phyloP scores from a whole-genome alignment of 441 rosid species.

The Aleurites moluccanus region DNA sequence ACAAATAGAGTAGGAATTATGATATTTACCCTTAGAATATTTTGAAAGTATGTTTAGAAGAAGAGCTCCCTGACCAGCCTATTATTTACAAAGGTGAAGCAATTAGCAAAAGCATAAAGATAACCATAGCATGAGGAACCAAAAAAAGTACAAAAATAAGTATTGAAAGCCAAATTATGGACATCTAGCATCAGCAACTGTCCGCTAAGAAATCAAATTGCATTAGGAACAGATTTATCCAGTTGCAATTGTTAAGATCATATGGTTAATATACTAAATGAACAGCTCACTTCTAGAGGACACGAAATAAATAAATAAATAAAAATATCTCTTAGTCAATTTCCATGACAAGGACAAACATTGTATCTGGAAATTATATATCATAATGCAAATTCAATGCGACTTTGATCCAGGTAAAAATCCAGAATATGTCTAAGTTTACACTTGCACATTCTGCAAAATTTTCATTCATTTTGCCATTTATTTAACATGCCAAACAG shows the following conservation, averaged over 20 bases:
- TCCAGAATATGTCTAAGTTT: neutral
- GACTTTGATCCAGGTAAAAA: neutral
- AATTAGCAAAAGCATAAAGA: slow-evolving; percentile 20
- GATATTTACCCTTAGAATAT: slow-evolving; percentile 88
- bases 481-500: neutral
- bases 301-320: too few species aligned
- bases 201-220: neutral
- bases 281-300: neutral
- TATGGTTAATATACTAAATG: neutral
- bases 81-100: slow-evolving; percentile 20
- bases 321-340: neutral
- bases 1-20: slow-evolving; percentile 3
- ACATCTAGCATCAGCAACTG: neutral
- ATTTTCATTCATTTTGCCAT: neutral
- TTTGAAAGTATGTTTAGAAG: slow-evolving; percentile 88
- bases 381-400: neutral
- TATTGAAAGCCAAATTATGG: neutral
- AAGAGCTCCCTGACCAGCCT: slow-evolving; percentile 99
- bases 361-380: neutral
- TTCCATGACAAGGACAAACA: neutral
- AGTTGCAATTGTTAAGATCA: neutral
- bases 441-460: neutral
- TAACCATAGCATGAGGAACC: neutral
- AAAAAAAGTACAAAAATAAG: neutral
- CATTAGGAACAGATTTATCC: neutral